Percentiles rank a stretch among this genome's conserved stretches.
Evolutionary conservation across 2,329 filamentous ascomycete genomes (phyloP).

Genomic region (Aureobasidium sp.): DNA sequence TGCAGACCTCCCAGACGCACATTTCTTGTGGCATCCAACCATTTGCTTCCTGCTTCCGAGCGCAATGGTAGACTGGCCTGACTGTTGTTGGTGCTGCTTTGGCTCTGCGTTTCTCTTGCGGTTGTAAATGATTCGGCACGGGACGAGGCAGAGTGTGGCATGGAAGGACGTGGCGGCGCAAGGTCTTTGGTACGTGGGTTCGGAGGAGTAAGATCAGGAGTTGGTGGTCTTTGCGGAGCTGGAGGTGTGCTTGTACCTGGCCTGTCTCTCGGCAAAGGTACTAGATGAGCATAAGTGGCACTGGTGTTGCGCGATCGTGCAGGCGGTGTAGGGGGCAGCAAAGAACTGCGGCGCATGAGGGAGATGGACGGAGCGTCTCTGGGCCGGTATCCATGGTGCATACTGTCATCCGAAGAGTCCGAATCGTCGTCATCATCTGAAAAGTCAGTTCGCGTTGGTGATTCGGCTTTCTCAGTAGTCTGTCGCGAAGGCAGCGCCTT

Average conservation of each 20-base stretch:
- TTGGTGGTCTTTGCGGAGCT: constrained; percentile 31
- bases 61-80: constrained; percentile 7
- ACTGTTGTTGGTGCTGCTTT: constrained; percentile 29
- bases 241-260: constrained; percentile 37
- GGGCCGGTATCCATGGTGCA: constrained; percentile 15
- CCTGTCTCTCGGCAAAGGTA: constrained; percentile 32
- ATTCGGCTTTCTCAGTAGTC: constrained; percentile 3
- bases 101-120: constrained; percentile 36
- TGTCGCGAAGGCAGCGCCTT: constrained; percentile 9
- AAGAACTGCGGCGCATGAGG: constrained; percentile 24
- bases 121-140: constrained; percentile 43
- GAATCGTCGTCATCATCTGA: constrained; percentile 7
- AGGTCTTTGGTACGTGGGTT: constrained; percentile 19
- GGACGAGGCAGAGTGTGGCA: constrained; percentile 30
- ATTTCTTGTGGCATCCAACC: constrained; percentile 14
- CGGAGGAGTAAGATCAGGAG: constrained; percentile 32
- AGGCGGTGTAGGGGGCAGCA: constrained; percentile 41
- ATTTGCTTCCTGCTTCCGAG: neutral
- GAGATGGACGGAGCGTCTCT: constrained; percentile 4
- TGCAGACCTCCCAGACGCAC: constrained; percentile 9
- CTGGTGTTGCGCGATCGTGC: constrained; percentile 28
- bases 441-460: neutral
- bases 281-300: constrained; percentile 26
- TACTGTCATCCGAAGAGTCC: neutral
- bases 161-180: constrained; percentile 21